Conservation (phyloP, 2,329 filamentous ascomycete species). For the Cladosporium sphaerospermum region DNA sequence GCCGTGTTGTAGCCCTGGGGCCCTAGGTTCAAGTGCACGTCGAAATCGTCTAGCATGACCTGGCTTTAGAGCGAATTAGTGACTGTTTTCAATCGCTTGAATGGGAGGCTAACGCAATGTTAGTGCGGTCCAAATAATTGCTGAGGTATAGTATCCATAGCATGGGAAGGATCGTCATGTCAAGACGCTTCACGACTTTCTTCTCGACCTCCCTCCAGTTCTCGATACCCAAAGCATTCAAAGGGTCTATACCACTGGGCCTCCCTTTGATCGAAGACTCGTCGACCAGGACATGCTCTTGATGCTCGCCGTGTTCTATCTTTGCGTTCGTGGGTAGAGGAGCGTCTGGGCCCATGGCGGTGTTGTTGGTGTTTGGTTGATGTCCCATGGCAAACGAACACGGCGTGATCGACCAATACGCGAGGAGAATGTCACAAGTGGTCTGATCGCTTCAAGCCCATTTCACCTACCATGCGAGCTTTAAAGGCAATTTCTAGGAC, state of each 20-base stretch:
- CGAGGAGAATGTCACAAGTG: neutral
- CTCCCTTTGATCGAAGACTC: neutral
- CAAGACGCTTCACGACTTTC: constrained; percentile 3
- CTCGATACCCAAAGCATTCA: neutral
- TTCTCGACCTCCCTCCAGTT: neutral
- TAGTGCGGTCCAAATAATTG: neutral
- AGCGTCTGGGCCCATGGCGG: neutral
- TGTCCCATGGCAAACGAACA: neutral
- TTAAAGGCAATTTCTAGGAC: neutral
- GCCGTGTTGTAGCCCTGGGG: constrained; percentile 3
- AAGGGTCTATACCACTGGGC: neutral
- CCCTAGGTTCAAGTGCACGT: neutral
- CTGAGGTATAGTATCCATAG: neutral
- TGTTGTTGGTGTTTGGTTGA: neutral
- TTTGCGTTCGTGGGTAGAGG: neutral
- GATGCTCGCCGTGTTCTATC: neutral
- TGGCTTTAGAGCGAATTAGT: neutral
- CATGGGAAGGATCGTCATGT: constrained; percentile 1
- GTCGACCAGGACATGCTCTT: neutral
- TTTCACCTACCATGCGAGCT: neutral
- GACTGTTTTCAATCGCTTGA: too few species aligned
- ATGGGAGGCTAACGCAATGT: neutral
- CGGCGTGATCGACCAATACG: neutral
- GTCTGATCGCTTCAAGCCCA: neutral
- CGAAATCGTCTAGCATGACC: neutral